Evolutionary conservation across 225 moss, liverwort and hornwort species (phyloP).

Genomic region (Rhytidiadelphus loreus): DNA sequence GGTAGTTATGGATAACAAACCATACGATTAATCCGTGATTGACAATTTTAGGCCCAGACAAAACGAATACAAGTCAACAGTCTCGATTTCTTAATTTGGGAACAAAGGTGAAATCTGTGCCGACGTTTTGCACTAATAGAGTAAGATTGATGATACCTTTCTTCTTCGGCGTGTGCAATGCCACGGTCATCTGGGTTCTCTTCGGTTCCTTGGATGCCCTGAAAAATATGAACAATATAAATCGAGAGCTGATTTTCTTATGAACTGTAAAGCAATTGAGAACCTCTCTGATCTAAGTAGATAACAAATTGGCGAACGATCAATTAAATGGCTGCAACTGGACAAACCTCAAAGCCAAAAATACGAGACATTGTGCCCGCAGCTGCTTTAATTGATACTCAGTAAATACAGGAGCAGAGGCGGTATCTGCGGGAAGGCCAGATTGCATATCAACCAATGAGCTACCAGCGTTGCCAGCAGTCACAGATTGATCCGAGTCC

Average conservation of each 20-base stretch:
- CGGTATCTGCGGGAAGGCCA: slow-evolving; percentile 16
- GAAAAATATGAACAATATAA: background rate
- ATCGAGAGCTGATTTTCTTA: background rate
- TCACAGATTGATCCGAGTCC: slow-evolving; percentile 38
- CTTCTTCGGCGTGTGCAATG: slow-evolving; percentile 67
- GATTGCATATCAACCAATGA: slow-evolving; percentile 29
- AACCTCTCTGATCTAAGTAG: background rate
- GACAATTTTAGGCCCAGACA: background rate
- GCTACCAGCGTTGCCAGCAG: slow-evolving; percentile 21
- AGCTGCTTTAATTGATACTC: slow-evolving; percentile 83
- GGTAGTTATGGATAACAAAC: background rate
- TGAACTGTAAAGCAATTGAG: background rate
- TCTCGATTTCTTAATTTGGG: background rate
- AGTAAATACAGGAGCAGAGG: slow-evolving; percentile 31
- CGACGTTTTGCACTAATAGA: background rate
- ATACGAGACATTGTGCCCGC: slow-evolving; percentile 71
- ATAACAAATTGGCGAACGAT: background rate
- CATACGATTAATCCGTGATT: background rate
- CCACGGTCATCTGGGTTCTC: slow-evolving; percentile 64
- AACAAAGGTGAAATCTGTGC: background rate
- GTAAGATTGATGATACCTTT: slow-evolving; percentile 48
- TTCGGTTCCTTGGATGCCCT: slow-evolving; percentile 71
- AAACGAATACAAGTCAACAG: background rate
- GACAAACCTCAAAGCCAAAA: slow-evolving; percentile 43
- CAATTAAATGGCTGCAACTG: background rate